A percentile compares a stretch with the other conserved stretches of the same genome.
These are phyloP conservation scores for Chaetomiaceae sp. DNA, from an alignment of 2,329 filamentous ascomycete genomes.

Conservation along the genomic window DNA sequence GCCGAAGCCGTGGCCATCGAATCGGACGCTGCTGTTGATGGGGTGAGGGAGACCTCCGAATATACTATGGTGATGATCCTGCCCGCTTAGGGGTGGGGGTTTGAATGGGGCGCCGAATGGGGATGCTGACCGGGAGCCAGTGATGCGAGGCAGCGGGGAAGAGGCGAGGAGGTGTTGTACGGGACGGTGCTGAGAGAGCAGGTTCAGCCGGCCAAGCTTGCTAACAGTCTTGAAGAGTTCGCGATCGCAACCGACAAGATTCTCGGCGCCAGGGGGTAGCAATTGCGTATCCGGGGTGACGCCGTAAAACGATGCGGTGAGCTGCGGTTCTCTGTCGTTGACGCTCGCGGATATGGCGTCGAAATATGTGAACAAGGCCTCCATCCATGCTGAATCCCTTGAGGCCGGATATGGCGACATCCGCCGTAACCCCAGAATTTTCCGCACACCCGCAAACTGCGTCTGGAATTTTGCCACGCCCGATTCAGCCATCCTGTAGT, in stretches of 20 bases:
- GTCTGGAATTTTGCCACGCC: conserved; percentile 91
- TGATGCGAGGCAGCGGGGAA: conserved; percentile 10
- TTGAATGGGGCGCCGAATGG: conserved; percentile 43
- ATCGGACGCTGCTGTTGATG: conserved; percentile 40
- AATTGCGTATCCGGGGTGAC: conserved; percentile 45
- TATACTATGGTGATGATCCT: conserved; percentile 27
- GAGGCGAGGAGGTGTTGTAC: conserved; percentile 39
- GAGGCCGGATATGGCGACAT: conserved; percentile 46
- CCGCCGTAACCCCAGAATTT: conserved; percentile 74
- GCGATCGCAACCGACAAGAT: conserved; percentile 81
- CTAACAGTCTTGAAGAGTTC: conserved; percentile 82
- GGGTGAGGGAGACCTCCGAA: conserved; percentile 44
- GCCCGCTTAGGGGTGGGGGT: conserved; percentile 25
- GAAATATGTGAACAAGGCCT: conserved; percentile 89
- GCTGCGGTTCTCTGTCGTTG: conserved; percentile 84
- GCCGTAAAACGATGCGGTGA: conserved; percentile 63
- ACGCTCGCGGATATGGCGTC: conserved; percentile 89
- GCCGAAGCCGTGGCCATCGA: conserved; percentile 65
- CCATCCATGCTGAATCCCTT: conserved; percentile 81
- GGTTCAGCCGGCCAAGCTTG: conserved; percentile 76
- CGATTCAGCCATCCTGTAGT: conserved; percentile 91
- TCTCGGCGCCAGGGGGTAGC: conserved; percentile 65
- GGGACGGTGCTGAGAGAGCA: conserved; percentile 67
- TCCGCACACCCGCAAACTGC: conserved; percentile 89
- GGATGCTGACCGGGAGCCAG: conserved; percentile 28